phyloP scores from a whole-genome alignment of 208 protist genomes.

The Leishmania aethiopica region DNA sequence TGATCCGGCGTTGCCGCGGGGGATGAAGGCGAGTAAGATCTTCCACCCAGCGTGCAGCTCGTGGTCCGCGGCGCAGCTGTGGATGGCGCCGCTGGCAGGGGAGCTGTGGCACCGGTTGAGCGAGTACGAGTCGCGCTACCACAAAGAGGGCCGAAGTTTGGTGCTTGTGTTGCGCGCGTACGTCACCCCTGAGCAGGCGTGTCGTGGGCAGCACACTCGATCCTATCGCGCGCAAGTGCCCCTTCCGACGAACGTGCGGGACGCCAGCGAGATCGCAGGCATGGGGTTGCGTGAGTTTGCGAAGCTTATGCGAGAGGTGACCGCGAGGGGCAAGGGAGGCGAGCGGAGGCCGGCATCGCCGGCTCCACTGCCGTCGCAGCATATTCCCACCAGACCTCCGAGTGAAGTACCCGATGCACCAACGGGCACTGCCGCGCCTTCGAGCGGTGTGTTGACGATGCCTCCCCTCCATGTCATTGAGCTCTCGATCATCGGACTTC shows the following conservation, averaged over 20 bases:
- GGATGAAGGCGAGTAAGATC: constrained; percentile 67
- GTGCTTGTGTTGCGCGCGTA: constrained; percentile 54
- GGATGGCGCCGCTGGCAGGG: constrained; percentile 62
- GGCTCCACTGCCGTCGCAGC: background rate
- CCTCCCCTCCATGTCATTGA: constrained; percentile 27
- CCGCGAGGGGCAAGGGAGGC: background rate
- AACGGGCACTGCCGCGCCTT: background rate
- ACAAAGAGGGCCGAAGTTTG: constrained; percentile 40
- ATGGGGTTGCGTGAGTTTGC: constrained; percentile 14
- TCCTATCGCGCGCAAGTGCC: constrained; percentile 28
- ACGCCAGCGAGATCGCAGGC: constrained; percentile 11
- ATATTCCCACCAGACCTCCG: no score
- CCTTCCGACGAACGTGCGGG: constrained; percentile 3
- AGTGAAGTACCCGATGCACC: background rate
- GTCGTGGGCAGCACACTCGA: constrained; percentile 30
- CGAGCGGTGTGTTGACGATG: constrained; percentile 11
- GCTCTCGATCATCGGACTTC: constrained; percentile 28
- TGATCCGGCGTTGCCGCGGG: constrained; percentile 43
- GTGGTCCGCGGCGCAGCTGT: constrained; percentile 40
- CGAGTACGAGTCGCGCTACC: constrained; percentile 46
- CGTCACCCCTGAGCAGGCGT: constrained; percentile 16
- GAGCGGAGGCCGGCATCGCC: background rate
- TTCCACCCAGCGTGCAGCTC: constrained; percentile 50
- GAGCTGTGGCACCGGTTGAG: constrained; percentile 68
- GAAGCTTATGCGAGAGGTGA: constrained; percentile 23